phyloP scores from a whole-genome alignment of 768 basidiomycete species.

The Lyophyllum atratum region DNA sequence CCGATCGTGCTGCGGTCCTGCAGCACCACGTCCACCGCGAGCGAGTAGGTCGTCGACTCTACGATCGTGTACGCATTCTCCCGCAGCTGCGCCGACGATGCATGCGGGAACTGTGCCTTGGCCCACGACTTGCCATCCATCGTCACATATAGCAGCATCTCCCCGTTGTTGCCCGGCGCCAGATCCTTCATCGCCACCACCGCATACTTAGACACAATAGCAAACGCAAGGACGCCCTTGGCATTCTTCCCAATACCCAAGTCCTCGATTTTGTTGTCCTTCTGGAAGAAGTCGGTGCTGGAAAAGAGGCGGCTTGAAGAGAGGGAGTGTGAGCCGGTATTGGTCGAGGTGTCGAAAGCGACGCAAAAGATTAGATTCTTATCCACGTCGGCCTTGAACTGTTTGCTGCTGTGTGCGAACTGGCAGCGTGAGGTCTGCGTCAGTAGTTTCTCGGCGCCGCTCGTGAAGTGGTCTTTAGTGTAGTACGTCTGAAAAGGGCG shows the following conservation, averaged over 20 bases:
- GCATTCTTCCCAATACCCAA: constrained; percentile 86
- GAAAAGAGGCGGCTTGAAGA: constrained; percentile 76
- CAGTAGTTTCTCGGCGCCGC: constrained; percentile 59
- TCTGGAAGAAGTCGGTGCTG: constrained; percentile 81
- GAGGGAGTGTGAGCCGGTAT: constrained; percentile 49
- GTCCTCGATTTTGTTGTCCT: constrained; percentile 69
- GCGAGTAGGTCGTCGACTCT: constrained; percentile 89
- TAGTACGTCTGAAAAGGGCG: constrained; percentile 70
- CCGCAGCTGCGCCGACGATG: constrained; percentile 70
- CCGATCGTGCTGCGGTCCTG: constrained; percentile 70
- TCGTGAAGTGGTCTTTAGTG: constrained; percentile 81
- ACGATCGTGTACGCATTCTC: constrained; percentile 97
- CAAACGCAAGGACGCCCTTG: constrained; percentile 88
- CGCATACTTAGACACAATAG: constrained; percentile 90
- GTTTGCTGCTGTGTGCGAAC: constrained; percentile 85
- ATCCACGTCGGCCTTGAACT: constrained; percentile 80
- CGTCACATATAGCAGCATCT: constrained; percentile 86
- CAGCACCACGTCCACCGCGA: constrained; percentile 91
- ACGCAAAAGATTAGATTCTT: constrained; percentile 86
- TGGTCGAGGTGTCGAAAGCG: constrained; percentile 68
- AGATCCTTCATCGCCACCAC: constrained; percentile 87
- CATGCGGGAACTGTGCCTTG: constrained; percentile 91
- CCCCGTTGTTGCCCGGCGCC: constrained; percentile 51
- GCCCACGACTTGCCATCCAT: constrained; percentile 86
- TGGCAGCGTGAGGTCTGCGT: constrained; percentile 76